These are phyloP conservation scores for Cladophialophora bantiana DNA, from an alignment of 2,329 filamentous ascomycete genomes.

Conservation along the genomic window DNA sequence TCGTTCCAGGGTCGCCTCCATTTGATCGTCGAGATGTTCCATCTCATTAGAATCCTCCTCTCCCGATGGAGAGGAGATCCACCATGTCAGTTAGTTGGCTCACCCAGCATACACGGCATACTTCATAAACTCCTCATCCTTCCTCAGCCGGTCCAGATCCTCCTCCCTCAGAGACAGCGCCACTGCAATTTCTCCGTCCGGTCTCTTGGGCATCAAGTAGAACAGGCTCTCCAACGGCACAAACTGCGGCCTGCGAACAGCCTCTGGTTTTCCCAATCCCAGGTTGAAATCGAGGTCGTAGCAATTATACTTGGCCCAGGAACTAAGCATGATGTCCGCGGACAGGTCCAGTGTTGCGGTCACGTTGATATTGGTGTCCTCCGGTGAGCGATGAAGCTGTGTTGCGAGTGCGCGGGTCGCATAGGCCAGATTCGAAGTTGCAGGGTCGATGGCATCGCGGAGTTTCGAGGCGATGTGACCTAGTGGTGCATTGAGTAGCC, in stretches of 20 bases:
- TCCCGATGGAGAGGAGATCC: no score
- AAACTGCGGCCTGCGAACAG: slow-evolving; percentile 59
- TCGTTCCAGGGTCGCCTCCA: no score
- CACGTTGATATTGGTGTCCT: slow-evolving; percentile 47
- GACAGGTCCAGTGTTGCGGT: slow-evolving; percentile 49
- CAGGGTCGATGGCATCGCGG: slow-evolving; percentile 50
- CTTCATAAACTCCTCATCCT: slow-evolving; percentile 52
- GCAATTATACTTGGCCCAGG: slow-evolving; percentile 59
- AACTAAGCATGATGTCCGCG: slow-evolving; percentile 60
- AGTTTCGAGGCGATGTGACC: slow-evolving; percentile 50
- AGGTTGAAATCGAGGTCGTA: slow-evolving; percentile 58
- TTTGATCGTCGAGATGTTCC: no score
- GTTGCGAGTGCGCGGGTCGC: slow-evolving; percentile 54
- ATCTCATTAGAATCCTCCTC: no score
- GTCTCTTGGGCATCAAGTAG: slow-evolving; percentile 58
- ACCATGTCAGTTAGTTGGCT: not conserved
- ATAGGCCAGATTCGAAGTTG: slow-evolving; percentile 46
- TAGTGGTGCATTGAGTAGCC: slow-evolving; percentile 44
- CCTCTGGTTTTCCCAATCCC: slow-evolving; percentile 55
- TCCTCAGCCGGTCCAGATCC: slow-evolving; percentile 55
- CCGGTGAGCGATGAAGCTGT: slow-evolving; percentile 44
- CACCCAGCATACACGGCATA: slow-evolving; percentile 44
- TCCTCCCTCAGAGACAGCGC: slow-evolving; percentile 57
- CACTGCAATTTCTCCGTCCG: slow-evolving; percentile 54
- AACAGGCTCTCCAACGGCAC: slow-evolving; percentile 55